These are phyloP conservation scores for Mucor circinelloides DNA, from an alignment of 371 early-diverging fungal species.

Conservation along the genomic window DNA sequence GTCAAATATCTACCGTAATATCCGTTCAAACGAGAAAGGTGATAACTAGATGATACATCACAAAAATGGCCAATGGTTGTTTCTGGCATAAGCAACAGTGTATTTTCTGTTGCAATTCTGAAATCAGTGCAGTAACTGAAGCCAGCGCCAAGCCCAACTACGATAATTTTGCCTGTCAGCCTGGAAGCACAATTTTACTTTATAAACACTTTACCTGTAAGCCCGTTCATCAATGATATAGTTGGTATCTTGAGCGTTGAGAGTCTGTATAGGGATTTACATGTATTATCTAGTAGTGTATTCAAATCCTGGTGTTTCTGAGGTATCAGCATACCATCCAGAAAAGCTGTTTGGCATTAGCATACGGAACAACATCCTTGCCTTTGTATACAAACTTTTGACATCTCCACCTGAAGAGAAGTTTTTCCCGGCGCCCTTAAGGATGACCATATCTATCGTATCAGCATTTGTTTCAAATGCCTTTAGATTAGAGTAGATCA, in stretches of 20 bases:
- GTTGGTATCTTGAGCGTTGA: background rate
- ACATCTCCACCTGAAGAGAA: background rate
- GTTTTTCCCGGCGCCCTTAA: background rate
- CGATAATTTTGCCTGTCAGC: background rate
- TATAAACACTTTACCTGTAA: background rate
- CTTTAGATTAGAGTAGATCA: background rate
- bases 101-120: conserved; percentile 69
- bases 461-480: background rate
- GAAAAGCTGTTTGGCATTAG: background rate
- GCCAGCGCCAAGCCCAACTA: background rate
- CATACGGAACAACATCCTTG: background rate
- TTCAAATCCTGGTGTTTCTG: background rate
- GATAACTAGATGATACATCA: conserved; percentile 93
- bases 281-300: background rate
- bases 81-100: conserved; percentile 96
- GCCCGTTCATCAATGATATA: background rate
- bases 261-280: background rate
- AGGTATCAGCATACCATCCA: background rate
- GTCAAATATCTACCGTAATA: conserved; percentile 89
- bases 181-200: no score
- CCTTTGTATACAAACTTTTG: background rate
- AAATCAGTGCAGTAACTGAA: background rate
- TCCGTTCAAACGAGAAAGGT: conserved; percentile 90
- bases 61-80: conserved; percentile 87
- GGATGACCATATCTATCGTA: background rate